These are phyloP conservation scores for Elsinoe necatrix DNA, from an alignment of 2,329 filamentous ascomycete species.

Conservation along the genomic window DNA sequence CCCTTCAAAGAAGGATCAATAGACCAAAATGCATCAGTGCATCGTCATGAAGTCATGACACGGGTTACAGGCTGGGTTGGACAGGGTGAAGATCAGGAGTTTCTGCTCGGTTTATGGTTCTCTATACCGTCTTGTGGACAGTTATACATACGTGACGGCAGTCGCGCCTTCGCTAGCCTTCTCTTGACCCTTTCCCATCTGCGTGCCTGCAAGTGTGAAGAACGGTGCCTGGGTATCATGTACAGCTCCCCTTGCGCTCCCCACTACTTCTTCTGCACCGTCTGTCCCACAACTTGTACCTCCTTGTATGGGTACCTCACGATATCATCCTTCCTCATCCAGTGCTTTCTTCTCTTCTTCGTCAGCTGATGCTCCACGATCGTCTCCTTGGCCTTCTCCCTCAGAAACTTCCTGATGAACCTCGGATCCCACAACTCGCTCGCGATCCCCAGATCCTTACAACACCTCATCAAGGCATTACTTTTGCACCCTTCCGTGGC, in stretches of 20 bases:
- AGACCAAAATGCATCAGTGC: constrained; percentile 2
- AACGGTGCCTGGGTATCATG: neutral
- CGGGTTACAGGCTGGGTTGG: neutral
- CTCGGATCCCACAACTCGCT: constrained; percentile 94
- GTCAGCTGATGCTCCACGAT: constrained; percentile 83
- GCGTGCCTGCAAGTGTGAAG: neutral
- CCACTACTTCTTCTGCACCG: neutral
- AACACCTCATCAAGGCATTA: constrained; percentile 95
- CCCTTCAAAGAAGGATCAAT: constrained; percentile 26
- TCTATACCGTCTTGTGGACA: neutral
- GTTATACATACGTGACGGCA: neutral
- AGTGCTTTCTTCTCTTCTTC: constrained; percentile 86
- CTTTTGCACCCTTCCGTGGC: constrained; percentile 96
- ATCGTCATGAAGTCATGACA: constrained; percentile 13
- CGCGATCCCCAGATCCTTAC: constrained; percentile 92
- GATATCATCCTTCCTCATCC: constrained; percentile 73
- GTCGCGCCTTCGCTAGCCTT: neutral
- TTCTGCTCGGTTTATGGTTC: neutral
- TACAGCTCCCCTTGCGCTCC: neutral
- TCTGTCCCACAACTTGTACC: constrained; percentile 20
- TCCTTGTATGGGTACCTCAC: constrained; percentile 57
- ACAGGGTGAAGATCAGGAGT: constrained; percentile 8
- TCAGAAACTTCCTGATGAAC: constrained; percentile 77
- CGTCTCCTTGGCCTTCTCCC: constrained; percentile 62
- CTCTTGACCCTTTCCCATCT: neutral